phyloP scores from a whole-genome alignment of 495 filamentous ascomycete genomes.

The Neurospora sp. region DNA sequence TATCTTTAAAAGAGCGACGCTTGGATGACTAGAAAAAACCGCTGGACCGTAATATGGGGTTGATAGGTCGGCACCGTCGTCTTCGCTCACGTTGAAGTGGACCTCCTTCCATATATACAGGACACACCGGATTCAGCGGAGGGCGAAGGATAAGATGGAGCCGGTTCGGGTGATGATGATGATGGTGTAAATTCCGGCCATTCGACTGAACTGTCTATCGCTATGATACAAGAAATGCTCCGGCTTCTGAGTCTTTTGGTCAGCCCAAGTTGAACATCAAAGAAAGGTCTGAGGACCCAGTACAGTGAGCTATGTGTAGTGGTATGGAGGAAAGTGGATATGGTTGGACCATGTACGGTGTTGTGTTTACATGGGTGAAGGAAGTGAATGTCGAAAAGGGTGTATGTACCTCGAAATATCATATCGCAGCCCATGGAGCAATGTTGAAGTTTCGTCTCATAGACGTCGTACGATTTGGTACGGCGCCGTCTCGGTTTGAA shows the following conservation, averaged over 20 bases:
- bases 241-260: not conserved
- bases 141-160: not conserved
- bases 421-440: not conserved
- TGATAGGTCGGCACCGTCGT: slow-evolving; percentile 1
- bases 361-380: not conserved
- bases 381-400: not conserved
- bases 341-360: not conserved
- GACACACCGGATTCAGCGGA: not conserved
- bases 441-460: slow-evolving; percentile 1
- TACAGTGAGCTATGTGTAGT: not conserved
- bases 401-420: not conserved
- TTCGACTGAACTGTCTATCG: not conserved
- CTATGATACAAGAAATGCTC: not conserved
- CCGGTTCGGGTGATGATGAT: not conserved
- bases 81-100: slow-evolving; percentile 13
- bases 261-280: not conserved
- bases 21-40: not conserved
- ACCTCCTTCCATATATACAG: slow-evolving; percentile 11
- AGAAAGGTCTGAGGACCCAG: not conserved
- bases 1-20: slow-evolving; percentile 9
- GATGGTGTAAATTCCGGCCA: not conserved
- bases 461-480: not conserved
- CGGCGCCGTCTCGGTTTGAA: not conserved
- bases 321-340: not conserved
- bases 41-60: not conserved